A percentile compares a stretch with the other conserved stretches of the same genome.
These are phyloP conservation scores for Fusarium ramigenum DNA, from an alignment of 2,329 filamentous ascomycete genomes.

Conservation along the genomic window DNA sequence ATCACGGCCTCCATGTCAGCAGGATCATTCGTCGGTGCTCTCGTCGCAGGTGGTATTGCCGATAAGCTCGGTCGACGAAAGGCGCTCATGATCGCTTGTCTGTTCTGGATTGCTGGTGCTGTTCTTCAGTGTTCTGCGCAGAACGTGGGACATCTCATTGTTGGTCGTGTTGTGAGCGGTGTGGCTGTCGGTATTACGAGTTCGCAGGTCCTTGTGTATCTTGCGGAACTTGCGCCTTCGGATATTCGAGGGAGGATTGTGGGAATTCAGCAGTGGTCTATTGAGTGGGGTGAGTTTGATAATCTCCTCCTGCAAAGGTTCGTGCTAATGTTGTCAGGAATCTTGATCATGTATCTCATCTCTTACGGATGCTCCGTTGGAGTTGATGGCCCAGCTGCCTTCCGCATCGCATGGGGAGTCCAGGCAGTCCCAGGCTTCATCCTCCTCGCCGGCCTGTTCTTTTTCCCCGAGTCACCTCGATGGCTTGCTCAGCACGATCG, in stretches of 20 bases:
- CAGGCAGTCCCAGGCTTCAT: slow-evolving; percentile 70
- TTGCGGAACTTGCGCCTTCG: slow-evolving; percentile 71
- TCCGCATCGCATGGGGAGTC: slow-evolving; percentile 71
- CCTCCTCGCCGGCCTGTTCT: slow-evolving; percentile 65
- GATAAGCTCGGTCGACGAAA: slow-evolving; percentile 57
- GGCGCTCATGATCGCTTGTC: slow-evolving; percentile 55
- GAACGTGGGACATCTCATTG: slow-evolving; percentile 64
- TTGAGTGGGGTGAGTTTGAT: slow-evolving; percentile 61
- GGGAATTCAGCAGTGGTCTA: slow-evolving; percentile 77
- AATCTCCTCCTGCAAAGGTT: fast-evolving
- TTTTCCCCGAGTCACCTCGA: slow-evolving; percentile 69
- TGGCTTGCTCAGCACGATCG: slow-evolving; percentile 71
- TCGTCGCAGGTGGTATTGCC: slow-evolving; percentile 56
- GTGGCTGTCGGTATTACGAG: slow-evolving; percentile 73
- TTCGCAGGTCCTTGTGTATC: slow-evolving; percentile 74
- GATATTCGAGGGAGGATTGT: slow-evolving; percentile 71
- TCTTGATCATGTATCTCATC: slow-evolving; percentile 76
- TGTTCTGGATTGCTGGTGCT: slow-evolving; percentile 66
- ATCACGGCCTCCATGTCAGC: slow-evolving; percentile 61
- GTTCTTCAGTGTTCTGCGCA: slow-evolving; percentile 67
- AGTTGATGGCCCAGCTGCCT: slow-evolving; percentile 64
- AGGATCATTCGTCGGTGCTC: slow-evolving; percentile 58
- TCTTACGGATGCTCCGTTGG: slow-evolving; percentile 67
- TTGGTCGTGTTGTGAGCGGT: slow-evolving; percentile 69
- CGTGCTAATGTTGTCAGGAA: slow-evolving; percentile 54